A percentile compares a stretch with the other conserved stretches of the same genome.
phyloP scores from a whole-genome alignment of 805 yeast genomes.

The Suhomyces kilbournensis region DNA sequence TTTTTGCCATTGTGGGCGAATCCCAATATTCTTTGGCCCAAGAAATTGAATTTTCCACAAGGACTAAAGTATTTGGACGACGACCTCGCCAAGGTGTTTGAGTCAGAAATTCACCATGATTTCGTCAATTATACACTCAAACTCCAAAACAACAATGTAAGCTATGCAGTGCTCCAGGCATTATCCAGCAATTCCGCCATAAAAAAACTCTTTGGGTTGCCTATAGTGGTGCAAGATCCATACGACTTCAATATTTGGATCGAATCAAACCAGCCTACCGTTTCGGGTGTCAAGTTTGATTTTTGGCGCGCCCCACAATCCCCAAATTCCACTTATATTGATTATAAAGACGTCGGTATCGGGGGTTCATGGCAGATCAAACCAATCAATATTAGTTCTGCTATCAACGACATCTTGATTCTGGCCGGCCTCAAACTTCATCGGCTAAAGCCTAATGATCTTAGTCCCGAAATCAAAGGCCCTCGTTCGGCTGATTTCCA shows the following conservation, averaged over 20 bases:
- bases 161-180: constrained; percentile 25
- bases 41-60: constrained; percentile 24
- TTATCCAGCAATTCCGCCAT: constrained; percentile 19
- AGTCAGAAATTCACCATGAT: constrained; percentile 3
- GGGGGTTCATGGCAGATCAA: constrained; percentile 25
- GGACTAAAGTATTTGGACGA: constrained; percentile 25
- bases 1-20: constrained; percentile 28
- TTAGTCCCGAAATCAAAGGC: constrained; percentile 5
- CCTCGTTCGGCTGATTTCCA: constrained; percentile 16
- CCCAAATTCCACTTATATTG: background rate
- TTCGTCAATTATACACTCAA: background rate
- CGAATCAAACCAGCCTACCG: constrained; percentile 25
- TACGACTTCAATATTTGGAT: constrained; percentile 26
- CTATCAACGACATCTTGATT: constrained; percentile 16
- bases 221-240: constrained; percentile 17
- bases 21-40: constrained; percentile 22
- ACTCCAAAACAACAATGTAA: constrained; percentile 22
- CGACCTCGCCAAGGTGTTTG: constrained; percentile 14
- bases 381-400: constrained; percentile 20
- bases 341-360: constrained; percentile 1
- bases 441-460: constrained; percentile 23
- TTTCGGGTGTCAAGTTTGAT: constrained; percentile 27
- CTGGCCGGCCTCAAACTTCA: constrained; percentile 26
- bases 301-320: constrained; percentile 7
- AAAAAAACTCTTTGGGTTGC: constrained; percentile 28